Evolutionary conservation across 805 yeast genomes (phyloP).

Genomic region (Metschnikowia sp.): DNA sequence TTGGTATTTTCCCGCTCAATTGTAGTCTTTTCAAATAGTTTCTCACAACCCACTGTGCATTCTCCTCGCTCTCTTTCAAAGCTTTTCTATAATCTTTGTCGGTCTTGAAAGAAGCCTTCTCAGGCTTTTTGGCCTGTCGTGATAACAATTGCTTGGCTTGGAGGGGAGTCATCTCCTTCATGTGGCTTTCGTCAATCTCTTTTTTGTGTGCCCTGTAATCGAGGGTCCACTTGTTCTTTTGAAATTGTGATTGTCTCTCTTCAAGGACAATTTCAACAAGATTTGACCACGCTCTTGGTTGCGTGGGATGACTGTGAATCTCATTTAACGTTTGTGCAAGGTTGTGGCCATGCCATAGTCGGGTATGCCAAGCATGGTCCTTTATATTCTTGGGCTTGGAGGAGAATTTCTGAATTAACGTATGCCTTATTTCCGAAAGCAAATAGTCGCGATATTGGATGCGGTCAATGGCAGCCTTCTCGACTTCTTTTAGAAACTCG

Average conservation of each 20-base stretch:
- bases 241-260: slow-evolving; percentile 11
- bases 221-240: slow-evolving; percentile 19
- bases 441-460: slow-evolving; percentile 15
- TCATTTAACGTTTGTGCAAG: slow-evolving; percentile 11
- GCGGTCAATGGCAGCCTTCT: slow-evolving; percentile 12
- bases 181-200: slow-evolving; percentile 9
- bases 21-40: slow-evolving; percentile 30
- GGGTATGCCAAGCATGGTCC: slow-evolving; percentile 4
- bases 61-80: slow-evolving; percentile 12
- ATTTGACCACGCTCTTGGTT: slow-evolving; percentile 6
- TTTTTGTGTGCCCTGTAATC: slow-evolving; percentile 13
- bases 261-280: slow-evolving; percentile 16
- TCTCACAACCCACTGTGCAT: slow-evolving; percentile 21
- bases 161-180: slow-evolving; percentile 10
- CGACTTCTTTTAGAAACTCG: slow-evolving; percentile 5
- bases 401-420: slow-evolving; percentile 17
- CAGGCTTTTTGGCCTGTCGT: slow-evolving; percentile 1
- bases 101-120: not conserved
- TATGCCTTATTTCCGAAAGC: slow-evolving; percentile 18
- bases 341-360: slow-evolving; percentile 12
- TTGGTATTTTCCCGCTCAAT: slow-evolving; percentile 23
- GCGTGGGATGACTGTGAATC: slow-evolving; percentile 3
- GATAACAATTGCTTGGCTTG: slow-evolving; percentile 10
- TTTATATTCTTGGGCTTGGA: not conserved
- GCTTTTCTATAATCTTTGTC: slow-evolving; percentile 15